Conservation (phyloP, 306 rosid species). For the Sindora glabra region DNA sequence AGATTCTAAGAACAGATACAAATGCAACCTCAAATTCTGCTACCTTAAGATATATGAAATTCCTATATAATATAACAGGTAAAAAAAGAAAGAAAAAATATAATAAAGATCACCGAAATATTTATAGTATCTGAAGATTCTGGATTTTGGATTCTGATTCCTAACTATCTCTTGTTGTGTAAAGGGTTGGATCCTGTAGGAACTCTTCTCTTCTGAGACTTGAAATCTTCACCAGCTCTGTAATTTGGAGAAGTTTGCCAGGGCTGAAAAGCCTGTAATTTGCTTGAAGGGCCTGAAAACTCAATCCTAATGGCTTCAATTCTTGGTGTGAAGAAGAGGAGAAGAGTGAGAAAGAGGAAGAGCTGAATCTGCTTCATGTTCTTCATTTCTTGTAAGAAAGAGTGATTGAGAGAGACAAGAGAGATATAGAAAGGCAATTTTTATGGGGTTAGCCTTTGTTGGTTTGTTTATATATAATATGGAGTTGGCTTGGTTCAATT, state of each 20-base stretch:
- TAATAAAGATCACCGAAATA: not conserved
- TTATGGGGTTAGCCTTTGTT: constrained; percentile 10
- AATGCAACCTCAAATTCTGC: constrained; percentile 8
- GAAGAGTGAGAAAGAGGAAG: constrained; percentile 24
- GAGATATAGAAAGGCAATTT: constrained; percentile 10
- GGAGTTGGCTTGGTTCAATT: not conserved
- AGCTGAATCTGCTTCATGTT: constrained; percentile 45
- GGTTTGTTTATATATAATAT: constrained; percentile 9
- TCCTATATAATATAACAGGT: constrained; percentile 5
- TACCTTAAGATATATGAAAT: not conserved
- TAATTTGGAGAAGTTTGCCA: constrained; percentile 13
- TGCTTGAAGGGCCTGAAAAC: constrained; percentile 32
- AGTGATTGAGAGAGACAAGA: not conserved
- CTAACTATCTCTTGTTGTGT: constrained; percentile 58
- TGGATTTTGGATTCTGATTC: not conserved
- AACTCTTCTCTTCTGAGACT: constrained; percentile 56
- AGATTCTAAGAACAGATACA: constrained; percentile 1
- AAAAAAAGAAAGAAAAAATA: not conserved
- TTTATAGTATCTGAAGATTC: not conserved
- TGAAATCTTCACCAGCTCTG: constrained; percentile 14
- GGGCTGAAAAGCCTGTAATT: constrained; percentile 20
- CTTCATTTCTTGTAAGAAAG: constrained; percentile 31
- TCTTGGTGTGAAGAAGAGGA: constrained; percentile 27
- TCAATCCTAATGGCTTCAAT: constrained; percentile 20
- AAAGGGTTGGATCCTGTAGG: constrained; percentile 89